phyloP scores from a whole-genome alignment of 2,329 filamentous ascomycete species.

The Microascus cirrosus region DNA sequence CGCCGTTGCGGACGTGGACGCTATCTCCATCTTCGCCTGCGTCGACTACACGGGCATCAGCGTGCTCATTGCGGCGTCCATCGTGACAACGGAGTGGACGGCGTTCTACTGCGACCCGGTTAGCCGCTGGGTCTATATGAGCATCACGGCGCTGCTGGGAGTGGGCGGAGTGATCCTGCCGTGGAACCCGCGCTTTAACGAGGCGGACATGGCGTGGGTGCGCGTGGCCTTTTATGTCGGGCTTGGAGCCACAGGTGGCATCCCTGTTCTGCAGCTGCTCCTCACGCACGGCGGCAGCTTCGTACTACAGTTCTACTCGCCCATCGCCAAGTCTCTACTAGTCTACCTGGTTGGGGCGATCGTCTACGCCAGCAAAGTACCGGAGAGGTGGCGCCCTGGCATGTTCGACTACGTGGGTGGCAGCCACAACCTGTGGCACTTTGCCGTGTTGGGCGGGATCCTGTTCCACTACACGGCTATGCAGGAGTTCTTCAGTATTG shows the following conservation, averaged over 20 bases:
- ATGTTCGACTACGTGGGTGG: slow-evolving; percentile 92
- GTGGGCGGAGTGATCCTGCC: slow-evolving; percentile 82
- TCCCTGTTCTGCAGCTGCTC: slow-evolving; percentile 77
- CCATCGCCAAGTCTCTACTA: slow-evolving; percentile 68
- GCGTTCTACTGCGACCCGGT: slow-evolving; percentile 95
- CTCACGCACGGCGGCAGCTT: slow-evolving; percentile 66
- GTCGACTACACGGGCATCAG: slow-evolving; percentile 98
- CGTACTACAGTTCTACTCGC: slow-evolving; percentile 84
- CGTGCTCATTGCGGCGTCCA: slow-evolving; percentile 84
- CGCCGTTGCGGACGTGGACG: slow-evolving; percentile 77
- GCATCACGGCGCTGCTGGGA: slow-evolving; percentile 68
- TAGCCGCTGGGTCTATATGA: slow-evolving; percentile 79
- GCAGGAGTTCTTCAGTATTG: slow-evolving; percentile 82
- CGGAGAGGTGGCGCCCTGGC: slow-evolving; percentile 86
- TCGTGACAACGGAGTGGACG: slow-evolving; percentile 97
- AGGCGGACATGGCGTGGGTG: slow-evolving; percentile 81
- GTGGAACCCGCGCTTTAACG: slow-evolving; percentile 94
- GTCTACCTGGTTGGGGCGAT: slow-evolving; percentile 80
- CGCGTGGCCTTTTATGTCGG: slow-evolving; percentile 87
- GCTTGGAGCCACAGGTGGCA: slow-evolving; percentile 76
- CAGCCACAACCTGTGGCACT: slow-evolving; percentile 95
- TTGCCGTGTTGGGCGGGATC: slow-evolving; percentile 88
- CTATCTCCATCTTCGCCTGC: slow-evolving; percentile 92
- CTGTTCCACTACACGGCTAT: slow-evolving; percentile 96
- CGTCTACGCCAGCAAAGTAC: slow-evolving; percentile 84